Base-by-base conservation (phyloP, 345 rosid genomes). In the Brassica napus region DNA sequence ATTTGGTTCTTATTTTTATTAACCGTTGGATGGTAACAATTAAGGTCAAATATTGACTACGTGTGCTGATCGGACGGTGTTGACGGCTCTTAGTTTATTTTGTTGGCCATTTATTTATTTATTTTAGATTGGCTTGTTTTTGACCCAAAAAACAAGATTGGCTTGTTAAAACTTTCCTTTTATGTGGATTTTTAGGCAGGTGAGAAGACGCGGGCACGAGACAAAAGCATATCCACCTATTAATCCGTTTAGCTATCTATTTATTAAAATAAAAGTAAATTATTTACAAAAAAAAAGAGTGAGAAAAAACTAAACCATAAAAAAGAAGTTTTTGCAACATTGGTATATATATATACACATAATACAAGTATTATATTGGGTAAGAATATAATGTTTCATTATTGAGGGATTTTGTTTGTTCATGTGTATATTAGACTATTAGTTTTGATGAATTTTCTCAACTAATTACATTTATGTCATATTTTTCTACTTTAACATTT, bases 1-100 rank as follows among this genome's bases (percentile, higher is more conserved):
- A 59, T 62, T 26, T 61, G 24, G 4, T 68, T 28, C 37, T 24
- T 68, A 1, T 69, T 9, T 12, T 0, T 55, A 2, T 6, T 0
- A 44, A 23, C 79, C 79, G 83, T 80, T 75, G 14, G 83, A 80
- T 80, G 10, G 8, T 65, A 18, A 74, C 59, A 31, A 31, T 32
- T 32, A 0, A 15, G 70, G 65, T 68, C 78, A 79, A 18, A 60
- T 6, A 4, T 79, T 79, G 59, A 73, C 65, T 49, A 34, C 14
- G 71, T 74, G 16, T 23, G 37, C 5, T 57, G 34, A 75, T 75
- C 80, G 1, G 63, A 80, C 80, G 83, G 83, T 74, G 65, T 5
- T 11, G 65, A 54, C 21, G 58, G 6, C 74, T 79, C 69, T 73
- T 79, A 39, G 39, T 9, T 31, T 32, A 3, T 68, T 68, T 60